Conservation (phyloP, 306 rosid genomes). For the Prunus mira region DNA sequence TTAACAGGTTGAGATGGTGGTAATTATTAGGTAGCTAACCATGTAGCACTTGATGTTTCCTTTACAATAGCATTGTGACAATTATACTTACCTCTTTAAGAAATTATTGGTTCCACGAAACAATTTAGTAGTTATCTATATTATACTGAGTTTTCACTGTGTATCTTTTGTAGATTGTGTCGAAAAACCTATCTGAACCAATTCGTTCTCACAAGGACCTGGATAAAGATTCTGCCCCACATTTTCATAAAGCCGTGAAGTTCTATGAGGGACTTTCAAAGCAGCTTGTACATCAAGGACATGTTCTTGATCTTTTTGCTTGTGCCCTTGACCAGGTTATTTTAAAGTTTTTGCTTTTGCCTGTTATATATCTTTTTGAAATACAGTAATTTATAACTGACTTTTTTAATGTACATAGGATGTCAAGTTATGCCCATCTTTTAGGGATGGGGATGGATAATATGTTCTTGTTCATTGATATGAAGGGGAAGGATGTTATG, state of each 20-base stretch:
- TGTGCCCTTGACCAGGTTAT: constrained; percentile 97
- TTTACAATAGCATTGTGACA: too few relatives aligned
- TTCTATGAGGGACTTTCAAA: constrained; percentile 85
- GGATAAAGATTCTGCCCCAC: constrained; percentile 90
- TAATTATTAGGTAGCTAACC: too few relatives aligned
- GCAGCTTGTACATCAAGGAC: constrained; percentile 99
- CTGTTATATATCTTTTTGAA: not conserved
- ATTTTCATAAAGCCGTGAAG: constrained; percentile 86
- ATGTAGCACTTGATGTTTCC: too few relatives aligned
- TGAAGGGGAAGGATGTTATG: not conserved
- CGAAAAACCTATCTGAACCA: constrained; percentile 84
- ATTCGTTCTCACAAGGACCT: constrained; percentile 98
- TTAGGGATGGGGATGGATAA: not conserved
- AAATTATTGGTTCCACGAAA: too few relatives aligned
- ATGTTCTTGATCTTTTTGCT: constrained; percentile 92
- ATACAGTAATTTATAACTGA: not conserved
- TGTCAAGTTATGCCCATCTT: not conserved
- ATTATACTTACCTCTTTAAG: too few relatives aligned
- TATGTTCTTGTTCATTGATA: not conserved
- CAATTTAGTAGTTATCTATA: constrained; percentile 13
- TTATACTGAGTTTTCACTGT: constrained; percentile 25
- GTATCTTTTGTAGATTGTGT: constrained; percentile 66
- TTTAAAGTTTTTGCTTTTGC: not conserved
- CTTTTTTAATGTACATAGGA: not conserved
- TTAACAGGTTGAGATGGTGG: not conserved